Evolutionary conservation across 495 filamentous ascomycete genomes (phyloP).

Genomic region (Bacidia rubella): DNA sequence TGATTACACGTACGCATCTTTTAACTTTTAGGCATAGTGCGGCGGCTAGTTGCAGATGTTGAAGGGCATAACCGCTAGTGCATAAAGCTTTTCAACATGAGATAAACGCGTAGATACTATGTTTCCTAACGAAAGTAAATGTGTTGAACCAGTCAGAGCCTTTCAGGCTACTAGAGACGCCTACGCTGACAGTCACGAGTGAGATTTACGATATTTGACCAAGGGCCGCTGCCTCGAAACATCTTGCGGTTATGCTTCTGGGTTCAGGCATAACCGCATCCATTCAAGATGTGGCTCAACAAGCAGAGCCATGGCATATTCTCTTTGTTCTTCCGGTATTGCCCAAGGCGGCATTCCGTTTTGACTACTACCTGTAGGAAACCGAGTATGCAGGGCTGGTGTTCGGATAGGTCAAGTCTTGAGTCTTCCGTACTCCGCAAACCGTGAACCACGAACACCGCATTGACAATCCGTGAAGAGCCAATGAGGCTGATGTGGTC

Average conservation of each 20-base stretch:
- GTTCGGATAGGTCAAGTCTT: background rate
- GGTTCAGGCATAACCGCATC: slow-evolving; percentile 19
- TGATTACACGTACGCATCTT: too few species aligned
- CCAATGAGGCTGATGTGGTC: background rate
- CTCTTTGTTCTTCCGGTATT: slow-evolving; percentile 16
- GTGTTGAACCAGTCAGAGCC: too few species aligned
- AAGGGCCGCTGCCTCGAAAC: background rate
- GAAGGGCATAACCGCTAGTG: background rate
- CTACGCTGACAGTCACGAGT: too few species aligned
- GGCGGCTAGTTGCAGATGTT: background rate
- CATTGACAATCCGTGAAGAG: background rate
- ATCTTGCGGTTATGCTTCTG: background rate
- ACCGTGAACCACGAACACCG: background rate
- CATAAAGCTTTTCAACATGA: background rate
- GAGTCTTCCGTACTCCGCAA: background rate
- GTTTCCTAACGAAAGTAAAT: too few species aligned
- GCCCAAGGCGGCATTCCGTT: slow-evolving; percentile 13
- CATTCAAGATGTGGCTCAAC: slow-evolving; percentile 6
- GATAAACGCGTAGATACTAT: background rate
- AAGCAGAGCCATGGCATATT: slow-evolving; percentile 4
- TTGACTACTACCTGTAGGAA: slow-evolving; percentile 14
- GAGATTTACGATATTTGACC: too few species aligned
- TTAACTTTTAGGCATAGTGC: too few species aligned
- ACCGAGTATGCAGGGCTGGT: background rate
- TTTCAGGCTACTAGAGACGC: too few species aligned